Evolutionary conservation across 108 stramenopile species (phyloP).

Genomic region (Skeletonema costatum): DNA sequence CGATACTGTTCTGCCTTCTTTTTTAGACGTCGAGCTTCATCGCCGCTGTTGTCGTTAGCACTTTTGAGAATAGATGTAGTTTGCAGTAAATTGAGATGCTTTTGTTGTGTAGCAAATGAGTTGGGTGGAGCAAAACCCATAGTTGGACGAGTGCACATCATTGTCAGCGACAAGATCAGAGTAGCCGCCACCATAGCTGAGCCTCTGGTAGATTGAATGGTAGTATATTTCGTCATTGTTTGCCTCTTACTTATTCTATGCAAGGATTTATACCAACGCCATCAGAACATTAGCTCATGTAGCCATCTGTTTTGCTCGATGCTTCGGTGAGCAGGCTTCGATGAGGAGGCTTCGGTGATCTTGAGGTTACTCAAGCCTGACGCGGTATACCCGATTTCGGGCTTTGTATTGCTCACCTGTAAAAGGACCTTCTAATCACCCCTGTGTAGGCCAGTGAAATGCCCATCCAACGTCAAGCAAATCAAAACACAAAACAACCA

Average conservation of each 20-base stretch:
- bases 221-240: neutral
- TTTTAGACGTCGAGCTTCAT: slow-evolving; percentile 40
- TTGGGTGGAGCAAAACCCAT: neutral
- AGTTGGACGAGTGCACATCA: neutral
- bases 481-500: neutral
- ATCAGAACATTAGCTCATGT: neutral
- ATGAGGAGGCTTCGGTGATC: neutral
- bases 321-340: neutral
- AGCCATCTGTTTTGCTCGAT: neutral
- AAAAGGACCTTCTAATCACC: neutral
- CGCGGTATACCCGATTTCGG: neutral
- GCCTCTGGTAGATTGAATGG: neutral
- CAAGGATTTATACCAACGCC: neutral
- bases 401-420: neutral
- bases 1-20: slow-evolving; percentile 43
- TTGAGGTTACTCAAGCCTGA: neutral
- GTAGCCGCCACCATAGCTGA: neutral
- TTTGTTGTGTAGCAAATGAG: neutral
- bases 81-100: neutral
- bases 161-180: neutral
- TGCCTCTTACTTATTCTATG: neutral
- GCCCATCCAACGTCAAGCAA: neutral
- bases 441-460: neutral
- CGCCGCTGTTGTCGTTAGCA: neutral
- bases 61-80: neutral